Percentiles rank a stretch among this genome's conserved stretches.
Evolutionary conservation across 441 rosid species (phyloP).

Genomic region (Dalechampia spathulata): DNA sequence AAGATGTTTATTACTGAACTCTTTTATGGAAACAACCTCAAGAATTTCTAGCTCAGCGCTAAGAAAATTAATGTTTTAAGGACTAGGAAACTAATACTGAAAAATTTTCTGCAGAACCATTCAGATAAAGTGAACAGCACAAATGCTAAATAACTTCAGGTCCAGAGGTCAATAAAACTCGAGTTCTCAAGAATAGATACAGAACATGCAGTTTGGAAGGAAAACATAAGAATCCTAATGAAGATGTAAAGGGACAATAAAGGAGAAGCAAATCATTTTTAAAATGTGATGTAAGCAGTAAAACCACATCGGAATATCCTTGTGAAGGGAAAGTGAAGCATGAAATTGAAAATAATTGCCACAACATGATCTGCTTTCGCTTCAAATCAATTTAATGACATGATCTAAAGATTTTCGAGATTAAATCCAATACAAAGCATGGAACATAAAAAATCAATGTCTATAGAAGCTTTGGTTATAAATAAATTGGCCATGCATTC

Average conservation of each 20-base stretch:
- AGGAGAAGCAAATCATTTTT: not conserved
- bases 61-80: not conserved
- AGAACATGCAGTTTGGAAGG: too few relatives aligned
- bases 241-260: not conserved
- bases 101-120: not conserved
- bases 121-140: not conserved
- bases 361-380: not conserved
- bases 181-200: too few relatives aligned
- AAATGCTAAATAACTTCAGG: too few relatives aligned
- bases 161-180: too few relatives aligned
- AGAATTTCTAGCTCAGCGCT: not conserved
- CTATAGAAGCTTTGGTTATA: not conserved
- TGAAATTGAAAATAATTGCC: not conserved
- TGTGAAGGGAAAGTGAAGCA: not conserved
- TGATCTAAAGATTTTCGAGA: not conserved
- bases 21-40: too few relatives aligned
- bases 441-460: too few relatives aligned
- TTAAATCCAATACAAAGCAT: too few relatives aligned
- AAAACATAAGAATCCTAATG: too few relatives aligned
- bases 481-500: not conserved
- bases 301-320: too few relatives aligned
- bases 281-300: not conserved
- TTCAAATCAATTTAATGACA: not conserved
- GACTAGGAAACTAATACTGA: not conserved
- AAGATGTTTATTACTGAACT: too few relatives aligned